Conservation (phyloP, 345 rosid species). For the Gossypium mustelinum region DNA sequence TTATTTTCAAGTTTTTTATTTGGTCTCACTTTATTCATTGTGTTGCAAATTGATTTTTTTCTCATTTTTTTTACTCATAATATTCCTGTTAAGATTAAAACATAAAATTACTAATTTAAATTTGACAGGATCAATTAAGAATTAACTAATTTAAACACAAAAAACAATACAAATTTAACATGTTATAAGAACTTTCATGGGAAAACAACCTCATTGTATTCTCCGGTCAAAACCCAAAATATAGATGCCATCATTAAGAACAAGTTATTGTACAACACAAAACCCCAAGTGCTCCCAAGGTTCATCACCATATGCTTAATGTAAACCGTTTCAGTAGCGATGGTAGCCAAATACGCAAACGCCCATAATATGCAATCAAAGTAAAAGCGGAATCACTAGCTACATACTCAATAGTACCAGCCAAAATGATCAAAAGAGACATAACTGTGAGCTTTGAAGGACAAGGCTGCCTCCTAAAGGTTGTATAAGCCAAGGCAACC, state of each 20-base stretch:
- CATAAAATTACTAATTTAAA: no score
- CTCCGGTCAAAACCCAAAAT: constrained; percentile 42
- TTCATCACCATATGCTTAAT: constrained; percentile 26
- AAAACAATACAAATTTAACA: no score
- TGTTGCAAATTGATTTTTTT: no score
- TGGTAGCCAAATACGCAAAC: no score
- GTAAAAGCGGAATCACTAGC: no score
- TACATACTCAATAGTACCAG: constrained; percentile 69
- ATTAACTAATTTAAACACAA: no score
- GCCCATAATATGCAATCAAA: constrained; percentile 27
- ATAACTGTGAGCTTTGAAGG: constrained; percentile 63
- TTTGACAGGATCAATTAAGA: no score
- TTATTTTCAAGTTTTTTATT: no score
- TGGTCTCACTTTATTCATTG: no score
- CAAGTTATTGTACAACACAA: constrained; percentile 13
- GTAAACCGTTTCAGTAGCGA: constrained; percentile 88
- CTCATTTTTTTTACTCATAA: no score
- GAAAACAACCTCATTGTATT: constrained; percentile 27
- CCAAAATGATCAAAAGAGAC: constrained; percentile 38
- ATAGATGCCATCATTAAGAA: constrained; percentile 62
- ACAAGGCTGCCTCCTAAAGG: constrained; percentile 70
- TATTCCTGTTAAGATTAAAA: fast-evolving
- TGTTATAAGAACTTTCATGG: no score
- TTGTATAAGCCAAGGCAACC: constrained; percentile 79
- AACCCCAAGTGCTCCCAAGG: constrained; percentile 95